Evolutionary conservation across 805 yeast species (phyloP).

Genomic region (Wickerhamiella azymoides): DNA sequence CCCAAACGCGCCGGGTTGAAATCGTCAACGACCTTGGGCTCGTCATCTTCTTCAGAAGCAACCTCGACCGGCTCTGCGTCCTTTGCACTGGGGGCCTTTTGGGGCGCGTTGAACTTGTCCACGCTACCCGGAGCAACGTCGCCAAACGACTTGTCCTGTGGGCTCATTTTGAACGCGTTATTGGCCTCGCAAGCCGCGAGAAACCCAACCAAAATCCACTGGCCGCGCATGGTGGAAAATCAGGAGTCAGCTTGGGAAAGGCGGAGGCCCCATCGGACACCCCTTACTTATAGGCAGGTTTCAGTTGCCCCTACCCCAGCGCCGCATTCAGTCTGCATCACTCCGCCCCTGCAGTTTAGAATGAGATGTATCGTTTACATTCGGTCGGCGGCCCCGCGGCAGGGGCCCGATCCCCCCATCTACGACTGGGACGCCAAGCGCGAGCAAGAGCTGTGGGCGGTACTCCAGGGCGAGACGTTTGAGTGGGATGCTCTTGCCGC

Average conservation of each 20-base stretch:
- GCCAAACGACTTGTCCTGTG: slow-evolving; percentile 23
- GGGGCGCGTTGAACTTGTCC: slow-evolving; percentile 21
- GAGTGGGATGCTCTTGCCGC: slow-evolving; percentile 26
- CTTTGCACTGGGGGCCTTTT: slow-evolving; percentile 14
- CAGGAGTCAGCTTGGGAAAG: neutral
- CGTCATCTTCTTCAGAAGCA: slow-evolving; percentile 15
- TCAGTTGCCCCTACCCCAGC: too few species aligned
- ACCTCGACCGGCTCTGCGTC: slow-evolving; percentile 3
- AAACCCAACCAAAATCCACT: neutral
- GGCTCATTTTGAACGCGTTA: slow-evolving; percentile 24
- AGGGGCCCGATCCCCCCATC: slow-evolving; percentile 31
- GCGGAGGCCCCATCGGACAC: too few species aligned
- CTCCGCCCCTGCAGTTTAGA: too few species aligned
- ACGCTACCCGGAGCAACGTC: slow-evolving; percentile 15
- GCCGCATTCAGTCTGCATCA: neutral
- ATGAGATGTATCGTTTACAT: slow-evolving; percentile 28
- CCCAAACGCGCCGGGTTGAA: slow-evolving; percentile 27
- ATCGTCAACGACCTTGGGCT: slow-evolving; percentile 25
- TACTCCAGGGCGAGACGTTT: slow-evolving; percentile 22
- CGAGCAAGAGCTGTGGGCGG: slow-evolving; percentile 25
- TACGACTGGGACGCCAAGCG: slow-evolving; percentile 24
- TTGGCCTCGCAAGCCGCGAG: slow-evolving; percentile 1
- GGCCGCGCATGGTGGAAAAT: neutral
- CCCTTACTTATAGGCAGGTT: neutral
- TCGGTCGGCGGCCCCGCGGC: slow-evolving; percentile 31